Evolutionary conservation across 2,329 filamentous ascomycete species (phyloP).

Genomic region (Capronia americana): DNA sequence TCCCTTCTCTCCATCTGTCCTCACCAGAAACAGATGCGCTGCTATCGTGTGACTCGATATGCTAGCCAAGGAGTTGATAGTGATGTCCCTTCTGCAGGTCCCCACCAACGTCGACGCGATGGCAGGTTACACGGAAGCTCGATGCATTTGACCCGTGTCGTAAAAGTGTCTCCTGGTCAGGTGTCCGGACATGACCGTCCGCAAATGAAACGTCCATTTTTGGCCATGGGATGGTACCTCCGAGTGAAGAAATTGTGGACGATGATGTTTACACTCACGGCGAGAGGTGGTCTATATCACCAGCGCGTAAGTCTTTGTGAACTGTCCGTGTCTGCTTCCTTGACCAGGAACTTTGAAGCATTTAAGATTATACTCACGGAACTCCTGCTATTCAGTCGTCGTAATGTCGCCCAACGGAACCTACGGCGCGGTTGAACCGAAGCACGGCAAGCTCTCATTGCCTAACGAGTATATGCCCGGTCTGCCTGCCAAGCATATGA

Average conservation of each 20-base stretch:
- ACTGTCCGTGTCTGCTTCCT: background rate
- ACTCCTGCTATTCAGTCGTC: background rate
- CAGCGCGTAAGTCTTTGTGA: background rate
- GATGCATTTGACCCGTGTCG: constrained; percentile 8
- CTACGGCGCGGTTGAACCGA: constrained; percentile 11
- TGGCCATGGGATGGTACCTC: background rate
- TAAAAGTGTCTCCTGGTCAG: background rate
- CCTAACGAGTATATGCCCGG: constrained; percentile 22
- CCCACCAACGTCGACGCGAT: background rate
- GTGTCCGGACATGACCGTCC: constrained; percentile 8
- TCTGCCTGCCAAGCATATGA: constrained; percentile 23
- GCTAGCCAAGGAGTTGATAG: background rate
- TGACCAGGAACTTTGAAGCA: background rate
- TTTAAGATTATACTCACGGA: background rate
- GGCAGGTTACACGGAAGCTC: constrained; percentile 11
- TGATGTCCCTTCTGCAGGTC: background rate
- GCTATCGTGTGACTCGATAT: background rate
- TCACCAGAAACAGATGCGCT: background rate
- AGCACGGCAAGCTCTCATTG: constrained; percentile 15
- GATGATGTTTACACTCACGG: background rate
- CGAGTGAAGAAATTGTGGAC: background rate
- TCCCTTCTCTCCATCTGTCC: background rate
- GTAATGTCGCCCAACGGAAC: constrained; percentile 16
- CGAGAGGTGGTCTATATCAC: constrained; percentile 2
- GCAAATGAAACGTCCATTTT: background rate